phyloP scores from a whole-genome alignment of 371 early-diverging fungal species.

The Choanephora cucurbitarum region DNA sequence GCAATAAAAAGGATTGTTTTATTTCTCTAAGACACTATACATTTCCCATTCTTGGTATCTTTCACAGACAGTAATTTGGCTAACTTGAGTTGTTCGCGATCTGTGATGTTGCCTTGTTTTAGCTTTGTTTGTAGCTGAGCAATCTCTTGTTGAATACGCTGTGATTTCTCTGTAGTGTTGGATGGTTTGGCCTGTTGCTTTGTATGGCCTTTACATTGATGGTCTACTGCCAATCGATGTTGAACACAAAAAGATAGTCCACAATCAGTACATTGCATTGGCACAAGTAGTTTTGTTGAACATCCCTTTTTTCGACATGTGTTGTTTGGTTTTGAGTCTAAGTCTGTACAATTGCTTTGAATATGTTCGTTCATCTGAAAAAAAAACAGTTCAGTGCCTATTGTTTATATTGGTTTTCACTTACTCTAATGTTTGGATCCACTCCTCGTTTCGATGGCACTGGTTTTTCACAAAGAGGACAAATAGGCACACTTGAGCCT shows the following conservation, averaged over 20 bases:
- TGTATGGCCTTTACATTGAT: slow-evolving; percentile 49
- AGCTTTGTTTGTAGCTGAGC: slow-evolving; percentile 28
- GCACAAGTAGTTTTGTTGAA: slow-evolving; percentile 57
- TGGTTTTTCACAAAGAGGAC: slow-evolving; percentile 64
- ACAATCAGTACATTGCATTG: slow-evolving; percentile 60
- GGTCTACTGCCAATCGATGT: slow-evolving; percentile 63
- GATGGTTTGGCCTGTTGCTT: slow-evolving; percentile 27
- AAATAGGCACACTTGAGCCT: slow-evolving; percentile 53
- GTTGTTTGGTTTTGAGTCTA: slow-evolving; percentile 50
- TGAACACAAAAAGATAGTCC: slow-evolving; percentile 63
- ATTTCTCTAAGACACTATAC: slow-evolving; percentile 14
- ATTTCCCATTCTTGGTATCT: slow-evolving; percentile 23
- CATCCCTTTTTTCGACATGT: slow-evolving; percentile 58
- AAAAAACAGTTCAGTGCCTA: too few relatives aligned
- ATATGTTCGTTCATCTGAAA: slow-evolving; percentile 67
- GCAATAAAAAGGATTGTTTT: slow-evolving; percentile 1
- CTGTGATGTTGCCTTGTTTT: slow-evolving; percentile 39
- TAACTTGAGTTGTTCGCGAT: slow-evolving; percentile 37
- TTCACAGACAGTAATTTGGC: slow-evolving; percentile 33
- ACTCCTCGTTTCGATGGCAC: slow-evolving; percentile 66
- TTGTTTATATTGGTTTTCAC: too few relatives aligned
- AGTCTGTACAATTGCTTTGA: slow-evolving; percentile 57
- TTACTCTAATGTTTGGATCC: slow-evolving; percentile 63
- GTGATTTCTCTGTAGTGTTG: not conserved
- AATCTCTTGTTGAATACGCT: slow-evolving; percentile 33